These are phyloP conservation scores for Teratosphaeria destructans DNA, from an alignment of 2,329 filamentous ascomycete genomes.

Conservation along the genomic window DNA sequence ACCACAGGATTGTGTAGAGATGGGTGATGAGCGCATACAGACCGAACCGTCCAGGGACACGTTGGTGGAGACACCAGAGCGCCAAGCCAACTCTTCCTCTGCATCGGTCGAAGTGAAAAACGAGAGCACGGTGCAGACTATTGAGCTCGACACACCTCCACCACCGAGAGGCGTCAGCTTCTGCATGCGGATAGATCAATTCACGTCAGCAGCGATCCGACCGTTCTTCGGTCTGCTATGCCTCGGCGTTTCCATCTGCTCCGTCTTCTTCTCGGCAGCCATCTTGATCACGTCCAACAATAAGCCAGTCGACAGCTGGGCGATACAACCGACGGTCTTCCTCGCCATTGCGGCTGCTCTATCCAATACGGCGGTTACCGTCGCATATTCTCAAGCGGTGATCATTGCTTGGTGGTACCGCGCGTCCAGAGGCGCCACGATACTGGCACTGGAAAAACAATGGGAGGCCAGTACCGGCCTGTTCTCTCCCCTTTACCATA, in stretches of 20 bases:
- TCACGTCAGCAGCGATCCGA: neutral
- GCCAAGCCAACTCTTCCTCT: neutral
- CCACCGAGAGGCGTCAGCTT: neutral
- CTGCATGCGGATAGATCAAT: neutral
- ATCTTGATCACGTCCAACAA: constrained; percentile 8
- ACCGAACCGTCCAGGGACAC: neutral
- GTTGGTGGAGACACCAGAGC: neutral
- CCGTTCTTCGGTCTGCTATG: neutral
- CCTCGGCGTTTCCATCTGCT: constrained; percentile 1
- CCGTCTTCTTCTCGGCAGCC: constrained; percentile 7
- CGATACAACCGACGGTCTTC: constrained; percentile 7
- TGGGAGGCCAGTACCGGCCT: constrained; percentile 6
- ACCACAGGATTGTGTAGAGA: neutral
- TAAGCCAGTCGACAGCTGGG: constrained; percentile 4
- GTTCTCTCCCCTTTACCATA: constrained; percentile 1
- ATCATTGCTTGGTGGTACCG: constrained; percentile 7
- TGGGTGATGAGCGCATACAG: neutral
- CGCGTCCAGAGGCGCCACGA: constrained; percentile 5
- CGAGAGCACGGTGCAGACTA: neutral
- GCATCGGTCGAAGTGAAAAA: neutral
- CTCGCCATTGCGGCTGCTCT: constrained; percentile 9
- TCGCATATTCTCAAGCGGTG: constrained; percentile 5
- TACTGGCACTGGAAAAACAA: constrained; percentile 3
- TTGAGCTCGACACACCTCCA: neutral
- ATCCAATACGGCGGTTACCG: constrained; percentile 2